Evolutionary conservation across 2,329 filamentous ascomycete species (phyloP).

Genomic region (Penicillium sp.): DNA sequence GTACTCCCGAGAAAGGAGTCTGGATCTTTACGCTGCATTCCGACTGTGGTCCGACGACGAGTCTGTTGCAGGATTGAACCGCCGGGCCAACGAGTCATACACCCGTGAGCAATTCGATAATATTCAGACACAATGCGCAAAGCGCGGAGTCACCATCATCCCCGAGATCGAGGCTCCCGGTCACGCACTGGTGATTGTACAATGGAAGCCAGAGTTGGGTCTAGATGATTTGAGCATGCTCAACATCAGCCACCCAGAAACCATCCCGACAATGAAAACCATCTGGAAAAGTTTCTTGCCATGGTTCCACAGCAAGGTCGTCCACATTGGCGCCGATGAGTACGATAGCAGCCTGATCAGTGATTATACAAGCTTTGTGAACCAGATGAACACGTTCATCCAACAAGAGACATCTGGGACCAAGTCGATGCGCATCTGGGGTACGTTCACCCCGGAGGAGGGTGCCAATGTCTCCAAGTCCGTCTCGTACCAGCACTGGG

Average conservation of each 20-base stretch:
- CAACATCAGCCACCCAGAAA: slow-evolving; percentile 57
- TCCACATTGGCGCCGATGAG: slow-evolving; percentile 60
- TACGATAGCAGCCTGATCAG: slow-evolving; percentile 48
- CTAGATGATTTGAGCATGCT: slow-evolving; percentile 53
- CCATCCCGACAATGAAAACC: slow-evolving; percentile 53
- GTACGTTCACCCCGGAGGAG: slow-evolving; percentile 49
- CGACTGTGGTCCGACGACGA: slow-evolving; percentile 53
- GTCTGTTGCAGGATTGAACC: slow-evolving; percentile 52
- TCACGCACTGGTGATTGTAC: slow-evolving; percentile 57
- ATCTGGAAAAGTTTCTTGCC: slow-evolving; percentile 58
- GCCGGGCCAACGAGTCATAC: slow-evolving; percentile 58
- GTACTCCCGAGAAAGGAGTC: not conserved
- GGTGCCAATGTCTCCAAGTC: slow-evolving; percentile 44
- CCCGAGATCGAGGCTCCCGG: slow-evolving; percentile 63
- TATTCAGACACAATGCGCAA: slow-evolving; percentile 54
- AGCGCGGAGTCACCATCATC: slow-evolving; percentile 58
- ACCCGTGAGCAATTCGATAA: slow-evolving; percentile 52
- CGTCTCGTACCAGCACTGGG: slow-evolving; percentile 56
- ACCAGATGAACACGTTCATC: slow-evolving; percentile 52
- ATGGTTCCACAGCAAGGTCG: slow-evolving; percentile 58
- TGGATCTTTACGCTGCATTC: slow-evolving; percentile 53
- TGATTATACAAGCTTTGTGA: slow-evolving; percentile 57
- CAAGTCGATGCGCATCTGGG: slow-evolving; percentile 55
- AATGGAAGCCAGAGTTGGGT: slow-evolving; percentile 60
- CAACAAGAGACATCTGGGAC: slow-evolving; percentile 24